Evolutionary conservation across 192 early-diverging fungal species (phyloP).

Genomic region (Coemansia sp.): DNA sequence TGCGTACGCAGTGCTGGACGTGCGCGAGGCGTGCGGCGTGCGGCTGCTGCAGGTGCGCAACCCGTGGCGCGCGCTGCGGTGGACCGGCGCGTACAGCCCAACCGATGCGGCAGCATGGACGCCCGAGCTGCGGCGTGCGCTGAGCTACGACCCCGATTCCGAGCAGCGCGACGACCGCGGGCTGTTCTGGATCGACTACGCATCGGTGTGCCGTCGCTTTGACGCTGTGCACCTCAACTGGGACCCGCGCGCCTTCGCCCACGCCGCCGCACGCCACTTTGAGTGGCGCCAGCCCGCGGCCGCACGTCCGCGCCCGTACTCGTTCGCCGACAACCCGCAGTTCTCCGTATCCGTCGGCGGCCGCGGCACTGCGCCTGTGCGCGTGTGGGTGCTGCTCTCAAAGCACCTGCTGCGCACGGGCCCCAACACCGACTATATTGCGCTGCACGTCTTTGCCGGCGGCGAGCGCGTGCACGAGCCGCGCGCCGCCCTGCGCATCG

Average conservation of each 20-base stretch:
- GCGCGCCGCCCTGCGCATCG: conserved; percentile 59
- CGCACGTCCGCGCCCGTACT: conserved; percentile 53
- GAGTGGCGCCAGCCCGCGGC: conserved; percentile 34
- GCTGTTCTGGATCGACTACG: conserved; percentile 86
- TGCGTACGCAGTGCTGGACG: conserved; percentile 80
- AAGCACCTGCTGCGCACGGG: conserved; percentile 81
- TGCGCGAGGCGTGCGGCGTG: conserved; percentile 57
- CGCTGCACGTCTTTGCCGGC: conserved; percentile 77
- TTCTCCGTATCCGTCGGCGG: conserved; percentile 65
- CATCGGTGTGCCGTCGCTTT: conserved; percentile 72
- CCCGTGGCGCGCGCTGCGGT: conserved; percentile 87
- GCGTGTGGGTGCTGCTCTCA: conserved; percentile 75
- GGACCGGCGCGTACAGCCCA: conserved; percentile 76
- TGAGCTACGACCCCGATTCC: conserved; percentile 73
- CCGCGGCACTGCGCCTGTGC: conserved; percentile 39
- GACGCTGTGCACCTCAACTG: conserved; percentile 88
- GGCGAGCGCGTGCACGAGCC: conserved; percentile 68
- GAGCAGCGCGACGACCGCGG: conserved; percentile 74
- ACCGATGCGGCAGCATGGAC: conserved; percentile 49
- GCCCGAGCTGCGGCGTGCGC: not conserved
- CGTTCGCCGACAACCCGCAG: conserved; percentile 77
- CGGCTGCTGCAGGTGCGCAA: conserved; percentile 84
- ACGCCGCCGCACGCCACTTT: conserved; percentile 67
- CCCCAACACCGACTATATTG: conserved; percentile 84
- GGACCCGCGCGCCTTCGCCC: conserved; percentile 73